Base-by-base conservation (phyloP, 192 early-diverging fungal genomes). In the Coemansia furcata region DNA sequence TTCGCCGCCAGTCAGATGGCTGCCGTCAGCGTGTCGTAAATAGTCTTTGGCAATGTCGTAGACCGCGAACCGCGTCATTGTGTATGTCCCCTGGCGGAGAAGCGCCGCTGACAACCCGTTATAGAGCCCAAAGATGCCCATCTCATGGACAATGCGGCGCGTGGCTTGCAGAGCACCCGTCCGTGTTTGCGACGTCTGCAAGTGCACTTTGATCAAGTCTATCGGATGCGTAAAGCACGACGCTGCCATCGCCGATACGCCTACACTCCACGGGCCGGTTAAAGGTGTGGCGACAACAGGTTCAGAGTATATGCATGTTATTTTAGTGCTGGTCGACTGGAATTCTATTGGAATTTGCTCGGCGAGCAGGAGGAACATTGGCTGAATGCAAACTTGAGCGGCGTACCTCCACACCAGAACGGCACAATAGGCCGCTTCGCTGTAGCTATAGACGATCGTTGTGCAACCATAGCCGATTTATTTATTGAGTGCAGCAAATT, bases 161-260 rank as follows among this genome's bases (percentile, higher is more conserved):
- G 65, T 62, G 6, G 71, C 73, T 8, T 67, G 73, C 32, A 74
- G 40, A 2, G 67, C 76, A 4, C 30, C 83, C 76, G 54, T 88
- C 83, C 36, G 86, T 77, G 43, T 52, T 11, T 62, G 70, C 3
- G 74, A 74, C 40, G 93, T 98, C 69, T 98, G 96, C 52, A 98
- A 74, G 14, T 94, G 89, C 36, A 98, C 96, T 72, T 98, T 96
- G 55, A 91, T 83, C 49, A 94, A 78, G 76, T 95, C 94, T 43
- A 97, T 85, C 50, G 92, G 89, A 78, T 97, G 90, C 2, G 88
- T 90, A 36, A 91, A 88, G 15, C 87, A 82, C 1, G 68, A 71
- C n/a, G 80, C 80, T 9, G 75, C 66, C 80, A 82, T 82, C 1
- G 80, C 74, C 54, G 80, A 73, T 30, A 82, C 74, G 32, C 80